phyloP scores from a whole-genome alignment of 106 monocot species.

The Xerophyta viscosa region DNA sequence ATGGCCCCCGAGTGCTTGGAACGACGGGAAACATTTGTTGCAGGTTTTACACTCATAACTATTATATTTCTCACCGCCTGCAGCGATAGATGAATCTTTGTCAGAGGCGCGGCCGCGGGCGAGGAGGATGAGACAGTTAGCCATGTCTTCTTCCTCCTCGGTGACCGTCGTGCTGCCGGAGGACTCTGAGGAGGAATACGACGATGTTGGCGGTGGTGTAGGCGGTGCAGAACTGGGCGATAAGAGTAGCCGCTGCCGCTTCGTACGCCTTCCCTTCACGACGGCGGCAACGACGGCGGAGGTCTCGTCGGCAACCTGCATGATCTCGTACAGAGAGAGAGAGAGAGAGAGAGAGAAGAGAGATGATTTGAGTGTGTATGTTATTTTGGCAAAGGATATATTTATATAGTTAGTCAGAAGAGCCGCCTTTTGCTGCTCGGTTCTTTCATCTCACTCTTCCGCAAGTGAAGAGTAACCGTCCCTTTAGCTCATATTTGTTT shows the following conservation, averaged over 20 bases:
- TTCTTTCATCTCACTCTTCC: not conserved
- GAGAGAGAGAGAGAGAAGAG: not conserved
- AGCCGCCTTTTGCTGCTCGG: constrained; percentile 7
- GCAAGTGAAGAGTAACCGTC: not conserved
- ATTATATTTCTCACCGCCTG: not conserved
- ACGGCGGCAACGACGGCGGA: not conserved
- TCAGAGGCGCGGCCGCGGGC: not conserved
- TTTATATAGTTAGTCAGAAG: constrained; percentile 5
- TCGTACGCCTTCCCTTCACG: constrained; percentile 10
- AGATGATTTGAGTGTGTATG: constrained; percentile 1
- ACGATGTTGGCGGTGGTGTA: not conserved
- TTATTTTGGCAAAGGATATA: too few species aligned
- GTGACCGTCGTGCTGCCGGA: not conserved
- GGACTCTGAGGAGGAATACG: not conserved
- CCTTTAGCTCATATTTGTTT: too few species aligned
- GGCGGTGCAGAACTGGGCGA: not conserved
- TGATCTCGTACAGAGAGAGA: not conserved
- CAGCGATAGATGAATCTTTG: not conserved
- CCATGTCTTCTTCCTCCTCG: constrained; percentile 8
- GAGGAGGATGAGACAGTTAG: constrained; percentile 8
- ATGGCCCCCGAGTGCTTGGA: constrained; percentile 8
- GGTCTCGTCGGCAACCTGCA: not conserved
- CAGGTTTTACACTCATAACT: constrained; percentile 5
- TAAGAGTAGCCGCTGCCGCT: constrained; percentile 1
- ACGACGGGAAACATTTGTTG: constrained; percentile 9